phyloP scores from a whole-genome alignment of 2,329 filamentous ascomycete genomes.

The Dryadomyces quercus-mongolicae region DNA sequence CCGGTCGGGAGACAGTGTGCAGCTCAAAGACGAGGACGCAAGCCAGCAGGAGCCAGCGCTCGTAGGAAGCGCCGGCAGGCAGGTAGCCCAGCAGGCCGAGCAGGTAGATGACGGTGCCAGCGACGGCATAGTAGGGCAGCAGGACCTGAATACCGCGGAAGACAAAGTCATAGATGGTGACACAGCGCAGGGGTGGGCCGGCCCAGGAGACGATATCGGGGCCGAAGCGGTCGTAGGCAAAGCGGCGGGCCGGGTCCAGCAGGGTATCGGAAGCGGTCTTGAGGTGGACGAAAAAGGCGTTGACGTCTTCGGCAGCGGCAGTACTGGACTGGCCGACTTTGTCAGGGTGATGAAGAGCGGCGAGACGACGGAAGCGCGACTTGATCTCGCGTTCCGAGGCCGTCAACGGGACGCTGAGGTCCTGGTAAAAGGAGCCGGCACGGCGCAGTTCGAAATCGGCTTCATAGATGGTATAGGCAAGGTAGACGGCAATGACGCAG shows the following conservation, averaged over 20 bases:
- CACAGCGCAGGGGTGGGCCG: slow-evolving; percentile 30
- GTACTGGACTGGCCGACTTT: slow-evolving; percentile 43
- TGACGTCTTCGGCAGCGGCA: slow-evolving; percentile 19
- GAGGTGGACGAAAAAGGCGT: slow-evolving; percentile 62
- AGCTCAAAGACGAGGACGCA: slow-evolving; percentile 44
- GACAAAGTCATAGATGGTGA: slow-evolving; percentile 62
- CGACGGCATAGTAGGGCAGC: slow-evolving; percentile 48
- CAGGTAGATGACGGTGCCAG: slow-evolving; percentile 45
- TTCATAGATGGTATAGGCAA: slow-evolving; percentile 87
- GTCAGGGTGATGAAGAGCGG: slow-evolving; percentile 68
- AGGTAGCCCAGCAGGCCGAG: slow-evolving; percentile 55
- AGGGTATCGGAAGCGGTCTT: slow-evolving; percentile 76
- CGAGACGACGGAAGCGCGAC: slow-evolving; percentile 69
- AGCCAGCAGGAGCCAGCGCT: slow-evolving; percentile 48
- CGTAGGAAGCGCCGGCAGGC: slow-evolving; percentile 55
- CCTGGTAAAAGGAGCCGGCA: slow-evolving; percentile 65
- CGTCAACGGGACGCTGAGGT: slow-evolving; percentile 56
- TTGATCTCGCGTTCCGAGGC: slow-evolving; percentile 70
- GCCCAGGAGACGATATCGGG: slow-evolving; percentile 56
- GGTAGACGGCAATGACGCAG: slow-evolving; percentile 70
- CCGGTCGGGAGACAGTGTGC: slow-evolving; percentile 41
- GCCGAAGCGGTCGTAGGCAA: slow-evolving; percentile 85
- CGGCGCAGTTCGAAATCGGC: slow-evolving; percentile 68
- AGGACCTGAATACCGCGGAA: slow-evolving; percentile 43
- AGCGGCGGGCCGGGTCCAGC: slow-evolving; percentile 61